A percentile compares a stretch with the other conserved stretches of the same genome.
Evolutionary conservation across 345 rosid genomes (phyloP).

Genomic region (Corchorus capsularis): DNA sequence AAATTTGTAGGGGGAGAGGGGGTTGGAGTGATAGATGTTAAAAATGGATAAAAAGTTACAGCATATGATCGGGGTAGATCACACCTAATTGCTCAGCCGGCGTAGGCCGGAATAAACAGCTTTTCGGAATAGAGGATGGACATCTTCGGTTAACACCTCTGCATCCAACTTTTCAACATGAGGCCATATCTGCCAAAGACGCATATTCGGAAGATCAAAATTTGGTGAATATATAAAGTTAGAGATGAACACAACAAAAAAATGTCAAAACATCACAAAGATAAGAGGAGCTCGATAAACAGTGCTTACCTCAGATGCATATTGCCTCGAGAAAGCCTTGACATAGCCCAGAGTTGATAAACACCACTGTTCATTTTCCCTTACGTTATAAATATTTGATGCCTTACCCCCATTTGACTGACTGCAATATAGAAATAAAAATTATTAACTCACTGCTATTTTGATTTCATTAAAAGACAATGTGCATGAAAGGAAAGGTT

Average conservation of each 20-base stretch:
- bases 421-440: conserved; percentile 35
- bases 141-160: conserved; percentile 62
- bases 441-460: background rate
- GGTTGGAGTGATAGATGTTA: background rate
- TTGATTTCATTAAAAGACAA: background rate
- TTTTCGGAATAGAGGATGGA: conserved; percentile 71
- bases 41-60: conserved; percentile 7
- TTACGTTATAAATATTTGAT: conserved; percentile 41
- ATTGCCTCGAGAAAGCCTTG: conserved; percentile 87
- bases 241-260: background rate
- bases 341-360: conserved; percentile 86
- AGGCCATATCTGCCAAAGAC: conserved; percentile 70
- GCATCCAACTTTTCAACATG: conserved; percentile 75
- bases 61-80: background rate
- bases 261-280: background rate
- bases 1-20: background rate
- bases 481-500: background rate
- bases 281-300: background rate
- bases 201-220: background rate
- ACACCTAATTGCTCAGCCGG: conserved; percentile 27
- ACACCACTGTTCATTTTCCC: conserved; percentile 96
- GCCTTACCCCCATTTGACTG: conserved; percentile 48
- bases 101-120: conserved; percentile 73
- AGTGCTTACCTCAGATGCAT: conserved; percentile 76
- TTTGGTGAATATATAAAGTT: background rate